Conservation (phyloP, 495 filamentous ascomycete species). For the Neurospora tetrasperma region DNA sequence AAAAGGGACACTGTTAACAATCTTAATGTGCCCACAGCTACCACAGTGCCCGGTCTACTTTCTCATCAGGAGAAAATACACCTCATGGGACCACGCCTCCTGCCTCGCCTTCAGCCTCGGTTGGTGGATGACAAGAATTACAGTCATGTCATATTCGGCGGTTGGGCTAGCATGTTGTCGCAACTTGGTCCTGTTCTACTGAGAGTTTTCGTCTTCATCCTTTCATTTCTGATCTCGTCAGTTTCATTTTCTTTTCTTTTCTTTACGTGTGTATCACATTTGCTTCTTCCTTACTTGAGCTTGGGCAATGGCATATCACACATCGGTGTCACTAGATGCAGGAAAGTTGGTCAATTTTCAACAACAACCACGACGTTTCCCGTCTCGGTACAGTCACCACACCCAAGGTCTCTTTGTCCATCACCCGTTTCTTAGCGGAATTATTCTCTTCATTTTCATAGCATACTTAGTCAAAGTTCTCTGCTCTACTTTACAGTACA, state of each 20-base stretch:
- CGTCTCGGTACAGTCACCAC: not conserved
- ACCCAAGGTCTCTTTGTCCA: not conserved
- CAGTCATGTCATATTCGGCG: not conserved
- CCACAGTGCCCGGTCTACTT: not conserved
- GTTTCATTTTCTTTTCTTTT: not conserved
- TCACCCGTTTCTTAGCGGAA: not conserved
- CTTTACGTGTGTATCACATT: not conserved
- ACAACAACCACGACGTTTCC: not conserved
- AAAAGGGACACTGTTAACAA: not conserved
- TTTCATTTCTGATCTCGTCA: not conserved
- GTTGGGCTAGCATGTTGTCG: not conserved
- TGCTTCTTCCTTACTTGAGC: not conserved
- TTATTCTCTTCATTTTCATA: not conserved
- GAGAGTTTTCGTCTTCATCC: not conserved
- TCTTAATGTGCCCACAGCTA: not conserved
- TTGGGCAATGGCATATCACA: not conserved
- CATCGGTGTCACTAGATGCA: not conserved
- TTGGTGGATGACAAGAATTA: too few relatives aligned
- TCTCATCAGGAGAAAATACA: not conserved
- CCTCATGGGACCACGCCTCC: not conserved
- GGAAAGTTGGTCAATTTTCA: not conserved
- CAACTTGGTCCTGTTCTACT: not conserved
- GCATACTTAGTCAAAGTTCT: not conserved
- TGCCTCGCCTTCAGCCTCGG: not conserved
- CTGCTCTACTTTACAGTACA: not conserved